Conservation (phyloP, 2,329 filamentous ascomycete genomes). For the Cadophora luteo-olivacea region DNA sequence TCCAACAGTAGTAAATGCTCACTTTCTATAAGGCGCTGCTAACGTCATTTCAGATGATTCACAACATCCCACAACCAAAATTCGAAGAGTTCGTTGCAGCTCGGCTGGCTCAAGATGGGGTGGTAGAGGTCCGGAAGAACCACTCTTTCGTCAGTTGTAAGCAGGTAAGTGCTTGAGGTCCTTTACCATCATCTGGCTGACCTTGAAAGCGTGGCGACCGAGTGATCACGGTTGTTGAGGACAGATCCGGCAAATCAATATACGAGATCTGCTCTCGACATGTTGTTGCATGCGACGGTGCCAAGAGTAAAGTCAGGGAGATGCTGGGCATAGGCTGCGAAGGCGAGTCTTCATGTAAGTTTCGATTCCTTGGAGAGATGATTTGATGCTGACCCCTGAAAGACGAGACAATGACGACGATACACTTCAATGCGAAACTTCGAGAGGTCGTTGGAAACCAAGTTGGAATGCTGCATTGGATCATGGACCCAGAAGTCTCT, state of each 20-base stretch:
- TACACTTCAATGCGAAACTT: conserved; percentile 52
- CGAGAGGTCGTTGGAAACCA: conserved; percentile 47
- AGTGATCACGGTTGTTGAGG: background rate
- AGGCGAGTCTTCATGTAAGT: background rate
- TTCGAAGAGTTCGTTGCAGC: background rate
- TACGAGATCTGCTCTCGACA: background rate
- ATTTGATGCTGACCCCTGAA: background rate
- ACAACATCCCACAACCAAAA: background rate
- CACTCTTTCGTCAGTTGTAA: background rate
- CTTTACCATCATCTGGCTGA: background rate
- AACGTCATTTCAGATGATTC: background rate
- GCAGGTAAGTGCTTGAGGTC: background rate
- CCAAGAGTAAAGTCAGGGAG: background rate
- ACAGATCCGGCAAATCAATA: background rate
- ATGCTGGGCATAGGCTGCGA: background rate
- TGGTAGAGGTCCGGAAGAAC: background rate
- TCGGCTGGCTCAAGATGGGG: background rate
- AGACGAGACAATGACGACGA: background rate
- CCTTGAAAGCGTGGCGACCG: background rate
- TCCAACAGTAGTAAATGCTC: conserved; percentile 40
- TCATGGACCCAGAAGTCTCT: conserved; percentile 50
- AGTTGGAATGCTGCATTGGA: conserved; percentile 54
- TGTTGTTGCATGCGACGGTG: background rate
- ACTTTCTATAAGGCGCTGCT: background rate
- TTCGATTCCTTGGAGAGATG: background rate